These are phyloP conservation scores for Cardamine occulta DNA, from an alignment of 345 rosid genomes.

Conservation along the genomic window DNA sequence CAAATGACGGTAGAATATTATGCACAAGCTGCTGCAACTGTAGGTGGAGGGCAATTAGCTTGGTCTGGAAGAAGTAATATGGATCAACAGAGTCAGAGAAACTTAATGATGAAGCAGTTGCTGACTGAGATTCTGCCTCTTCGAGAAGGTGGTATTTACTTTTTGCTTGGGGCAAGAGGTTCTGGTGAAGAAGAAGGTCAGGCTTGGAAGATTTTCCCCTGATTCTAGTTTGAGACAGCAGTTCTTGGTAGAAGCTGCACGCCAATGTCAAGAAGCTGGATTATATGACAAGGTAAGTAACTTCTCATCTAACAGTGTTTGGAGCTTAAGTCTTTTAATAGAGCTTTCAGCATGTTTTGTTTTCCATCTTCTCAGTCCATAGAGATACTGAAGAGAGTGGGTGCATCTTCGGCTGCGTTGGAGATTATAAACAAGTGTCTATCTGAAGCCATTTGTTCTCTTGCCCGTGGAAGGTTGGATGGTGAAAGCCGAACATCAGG, in stretches of 20 bases:
- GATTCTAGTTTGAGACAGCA: conserved; percentile 72
- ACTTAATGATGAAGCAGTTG: conserved; percentile 85
- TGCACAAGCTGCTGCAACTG: conserved; percentile 94
- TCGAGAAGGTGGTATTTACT: conserved; percentile 81
- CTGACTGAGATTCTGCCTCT: conserved; percentile 84
- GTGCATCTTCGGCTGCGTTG: conserved; percentile 89
- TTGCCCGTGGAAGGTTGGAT: conserved; percentile 83
- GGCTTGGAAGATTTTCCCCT: conserved; percentile 65
- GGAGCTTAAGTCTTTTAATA: conserved; percentile 1
- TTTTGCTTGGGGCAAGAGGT: conserved; percentile 86
- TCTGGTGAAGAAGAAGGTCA: conserved; percentile 96
- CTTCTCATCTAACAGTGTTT: conserved; percentile 25
- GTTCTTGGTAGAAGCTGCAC: conserved; percentile 89
- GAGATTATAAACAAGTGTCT: conserved; percentile 90
- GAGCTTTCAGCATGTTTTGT: conserved; percentile 26
- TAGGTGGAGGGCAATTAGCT: conserved; percentile 88
- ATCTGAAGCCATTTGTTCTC: conserved; percentile 85
- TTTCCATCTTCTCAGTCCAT: conserved; percentile 58
- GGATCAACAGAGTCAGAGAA: conserved; percentile 93
- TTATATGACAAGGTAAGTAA: conserved; percentile 81
- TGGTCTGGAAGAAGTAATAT: conserved; percentile 79
- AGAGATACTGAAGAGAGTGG: conserved; percentile 89
- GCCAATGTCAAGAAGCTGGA: conserved; percentile 85
- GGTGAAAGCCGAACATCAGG: conserved; percentile 94
- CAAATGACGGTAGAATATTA: conserved; percentile 85